A percentile compares a stretch with the other conserved stretches of the same genome.
phyloP scores from a whole-genome alignment of 305 asterid species.

The Solanum hybrid region DNA sequence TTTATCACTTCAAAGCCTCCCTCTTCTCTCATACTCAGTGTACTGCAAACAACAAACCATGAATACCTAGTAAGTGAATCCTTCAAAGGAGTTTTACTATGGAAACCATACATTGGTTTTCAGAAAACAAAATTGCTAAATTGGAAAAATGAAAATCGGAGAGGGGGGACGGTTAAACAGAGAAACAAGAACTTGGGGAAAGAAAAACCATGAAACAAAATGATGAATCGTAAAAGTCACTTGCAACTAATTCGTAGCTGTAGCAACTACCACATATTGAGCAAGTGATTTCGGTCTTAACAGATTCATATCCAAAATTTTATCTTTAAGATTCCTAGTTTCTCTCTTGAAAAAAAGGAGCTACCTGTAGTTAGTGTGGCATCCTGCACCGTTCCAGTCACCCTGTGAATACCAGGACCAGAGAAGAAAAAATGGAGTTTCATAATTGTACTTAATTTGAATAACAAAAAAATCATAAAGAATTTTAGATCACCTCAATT shows the following conservation, averaged over 20 bases:
- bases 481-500: conserved; percentile 44
- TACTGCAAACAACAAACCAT: conserved; percentile 5
- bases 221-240: background rate
- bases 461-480: background rate
- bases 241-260: background rate
- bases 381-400: conserved; percentile 99
- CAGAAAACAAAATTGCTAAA: background rate
- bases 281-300: background rate
- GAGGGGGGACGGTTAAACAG: background rate
- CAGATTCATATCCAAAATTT: background rate
- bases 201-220: background rate
- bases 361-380: conserved; percentile 93
- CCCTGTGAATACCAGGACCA: conserved; percentile 41
- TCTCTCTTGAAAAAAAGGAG: background rate
- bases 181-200: background rate
- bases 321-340: background rate
- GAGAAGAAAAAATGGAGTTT: background rate
- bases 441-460: background rate
- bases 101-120: background rate
- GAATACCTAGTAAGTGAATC: background rate
- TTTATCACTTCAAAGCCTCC: conserved; percentile 87
- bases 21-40: conserved; percentile 76
- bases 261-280: background rate
- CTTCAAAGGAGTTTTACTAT: background rate
- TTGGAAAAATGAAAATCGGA: background rate